Conservation (phyloP, 352 stramenopile species). For the Globisporangium uncinulatum region DNA sequence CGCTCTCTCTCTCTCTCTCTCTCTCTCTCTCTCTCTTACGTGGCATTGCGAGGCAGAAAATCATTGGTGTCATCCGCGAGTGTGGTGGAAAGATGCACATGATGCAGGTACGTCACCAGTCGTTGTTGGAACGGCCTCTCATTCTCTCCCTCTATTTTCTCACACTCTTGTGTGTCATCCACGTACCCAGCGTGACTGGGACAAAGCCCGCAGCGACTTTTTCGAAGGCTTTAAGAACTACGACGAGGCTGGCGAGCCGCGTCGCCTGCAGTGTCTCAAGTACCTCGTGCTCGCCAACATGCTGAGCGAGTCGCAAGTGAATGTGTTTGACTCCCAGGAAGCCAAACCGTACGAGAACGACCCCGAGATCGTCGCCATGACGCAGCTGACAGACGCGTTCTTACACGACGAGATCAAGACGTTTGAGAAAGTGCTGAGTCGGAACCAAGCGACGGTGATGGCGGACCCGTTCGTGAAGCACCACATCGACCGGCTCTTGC, state of each 20-base stretch:
- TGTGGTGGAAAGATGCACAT: constrained; percentile 96
- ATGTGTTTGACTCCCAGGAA: constrained; percentile 94
- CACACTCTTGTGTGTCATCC: background rate
- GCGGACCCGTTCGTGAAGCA: constrained; percentile 94
- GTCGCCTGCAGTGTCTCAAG: constrained; percentile 90
- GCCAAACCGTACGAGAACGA: constrained; percentile 92
- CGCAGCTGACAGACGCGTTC: constrained; percentile 92
- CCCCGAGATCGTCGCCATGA: constrained; percentile 95
- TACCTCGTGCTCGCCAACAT: constrained; percentile 95
- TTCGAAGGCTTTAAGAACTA: constrained; percentile 96
- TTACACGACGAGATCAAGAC: constrained; percentile 93
- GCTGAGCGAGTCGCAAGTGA: constrained; percentile 92
- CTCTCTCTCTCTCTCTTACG: background rate
- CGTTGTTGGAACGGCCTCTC: background rate
- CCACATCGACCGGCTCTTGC: constrained; percentile 92
- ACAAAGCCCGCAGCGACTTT: constrained; percentile 91
- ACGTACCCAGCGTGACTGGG: constrained; percentile 74
- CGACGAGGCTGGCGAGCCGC: constrained; percentile 93
- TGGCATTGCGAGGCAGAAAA: constrained; percentile 42
- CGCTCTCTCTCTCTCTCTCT: constrained; percentile 1
- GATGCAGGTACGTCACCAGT: constrained; percentile 49
- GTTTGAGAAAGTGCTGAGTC: constrained; percentile 90
- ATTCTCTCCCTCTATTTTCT: background rate
- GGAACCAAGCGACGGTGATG: constrained; percentile 88
- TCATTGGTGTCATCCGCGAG: constrained; percentile 93